Evolutionary conservation across 73 alveolate species (phyloP).

Genomic region (Paramecium primaurelia): DNA sequence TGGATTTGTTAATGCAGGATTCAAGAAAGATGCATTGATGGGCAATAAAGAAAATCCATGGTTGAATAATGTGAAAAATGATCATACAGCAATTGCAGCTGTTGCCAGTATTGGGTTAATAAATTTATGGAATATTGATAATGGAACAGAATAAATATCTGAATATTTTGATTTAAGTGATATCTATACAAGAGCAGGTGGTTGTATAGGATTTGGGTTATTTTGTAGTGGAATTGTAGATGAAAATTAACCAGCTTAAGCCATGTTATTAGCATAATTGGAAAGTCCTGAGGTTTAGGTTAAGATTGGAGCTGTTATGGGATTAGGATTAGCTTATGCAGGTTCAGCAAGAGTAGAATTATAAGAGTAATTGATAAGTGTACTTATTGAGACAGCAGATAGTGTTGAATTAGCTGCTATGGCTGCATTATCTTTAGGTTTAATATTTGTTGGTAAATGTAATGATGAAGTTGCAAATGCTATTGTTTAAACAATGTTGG

Average conservation of each 20-base stretch:
- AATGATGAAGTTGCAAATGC: constrained; percentile 96
- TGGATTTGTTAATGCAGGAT: constrained; percentile 99
- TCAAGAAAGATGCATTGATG: constrained; percentile 93
- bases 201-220: constrained; percentile 89
- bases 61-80: constrained; percentile 88
- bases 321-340: constrained; percentile 87
- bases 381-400: constrained; percentile 70
- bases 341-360: constrained; percentile 89
- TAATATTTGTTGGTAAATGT: constrained; percentile 91
- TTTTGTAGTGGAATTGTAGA: constrained; percentile 86
- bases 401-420: constrained; percentile 94
- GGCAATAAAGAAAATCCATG: constrained; percentile 77
- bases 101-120: constrained; percentile 72
- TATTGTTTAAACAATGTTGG: constrained; percentile 87
- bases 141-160: constrained; percentile 89
- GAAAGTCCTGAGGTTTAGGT: constrained; percentile 65
- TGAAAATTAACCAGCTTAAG: constrained; percentile 87
- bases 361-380: constrained; percentile 79
- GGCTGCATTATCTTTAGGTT: constrained; percentile 96
- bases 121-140: constrained; percentile 91
- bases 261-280: constrained; percentile 78
- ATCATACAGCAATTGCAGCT: constrained; percentile 78
- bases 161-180: constrained; percentile 80
- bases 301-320: constrained; percentile 80
- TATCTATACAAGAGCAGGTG: constrained; percentile 84